These are phyloP conservation scores for Hibiscus mutabilis DNA, from an alignment of 345 rosid genomes.

Conservation along the genomic window DNA sequence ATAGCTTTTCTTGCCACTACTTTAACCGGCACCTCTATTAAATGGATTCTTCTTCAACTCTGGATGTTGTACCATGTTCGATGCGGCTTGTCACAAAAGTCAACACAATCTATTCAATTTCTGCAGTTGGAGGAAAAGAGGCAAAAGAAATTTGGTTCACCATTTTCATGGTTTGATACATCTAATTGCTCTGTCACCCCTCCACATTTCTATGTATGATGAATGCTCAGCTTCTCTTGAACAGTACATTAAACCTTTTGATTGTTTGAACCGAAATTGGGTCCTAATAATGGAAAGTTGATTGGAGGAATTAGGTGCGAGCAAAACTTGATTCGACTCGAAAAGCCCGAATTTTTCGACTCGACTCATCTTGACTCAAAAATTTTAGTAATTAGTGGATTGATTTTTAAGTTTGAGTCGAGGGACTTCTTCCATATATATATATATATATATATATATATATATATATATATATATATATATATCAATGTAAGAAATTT, in stretches of 20 bases:
- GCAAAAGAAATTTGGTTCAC: background rate
- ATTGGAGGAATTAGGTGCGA: background rate
- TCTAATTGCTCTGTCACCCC: background rate
- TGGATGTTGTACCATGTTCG: background rate
- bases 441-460: too few species aligned
- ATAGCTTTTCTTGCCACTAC: conserved; percentile 17
- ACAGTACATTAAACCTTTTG: background rate
- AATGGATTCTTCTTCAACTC: background rate
- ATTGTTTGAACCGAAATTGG: background rate
- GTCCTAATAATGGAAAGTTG: background rate
- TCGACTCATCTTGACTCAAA: too few species aligned
- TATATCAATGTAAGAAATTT: too few species aligned
- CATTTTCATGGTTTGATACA: background rate
- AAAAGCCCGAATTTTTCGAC: background rate
- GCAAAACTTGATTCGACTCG: background rate
- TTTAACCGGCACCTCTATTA: background rate
- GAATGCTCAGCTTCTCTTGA: background rate
- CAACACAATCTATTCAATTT: background rate
- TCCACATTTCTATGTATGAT: background rate
- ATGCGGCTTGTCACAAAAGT: too few species aligned
- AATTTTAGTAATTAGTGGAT: too few species aligned
- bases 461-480: too few species aligned
- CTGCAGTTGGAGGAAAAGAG: background rate
- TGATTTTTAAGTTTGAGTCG: too few species aligned
- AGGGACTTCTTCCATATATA: too few species aligned